Evolutionary conservation across 2,329 filamentous ascomycete species (phyloP).

Genomic region (Hypoxylon rubiginosum): DNA sequence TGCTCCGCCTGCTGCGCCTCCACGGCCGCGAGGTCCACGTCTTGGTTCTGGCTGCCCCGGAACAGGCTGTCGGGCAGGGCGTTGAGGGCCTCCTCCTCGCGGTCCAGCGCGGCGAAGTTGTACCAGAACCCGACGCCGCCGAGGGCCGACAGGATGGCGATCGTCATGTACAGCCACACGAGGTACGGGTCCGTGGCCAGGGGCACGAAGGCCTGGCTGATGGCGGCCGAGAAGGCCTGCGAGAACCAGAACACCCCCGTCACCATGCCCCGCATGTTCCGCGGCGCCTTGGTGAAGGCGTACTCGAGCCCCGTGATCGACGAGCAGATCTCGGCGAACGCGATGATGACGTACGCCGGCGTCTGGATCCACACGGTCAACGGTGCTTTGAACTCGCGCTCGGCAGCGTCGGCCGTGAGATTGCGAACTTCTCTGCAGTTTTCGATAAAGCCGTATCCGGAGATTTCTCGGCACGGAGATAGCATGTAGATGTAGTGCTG

Average conservation of each 20-base stretch:
- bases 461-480: slow-evolving; percentile 71
- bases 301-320: slow-evolving; percentile 76
- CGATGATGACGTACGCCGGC: slow-evolving; percentile 63
- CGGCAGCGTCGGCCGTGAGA: slow-evolving; percentile 33
- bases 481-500: slow-evolving; percentile 74
- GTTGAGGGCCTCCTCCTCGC: slow-evolving; percentile 76
- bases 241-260: slow-evolving; percentile 76
- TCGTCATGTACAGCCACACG: slow-evolving; percentile 79
- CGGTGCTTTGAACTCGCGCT: slow-evolving; percentile 50
- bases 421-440: slow-evolving; percentile 45
- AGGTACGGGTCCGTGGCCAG: slow-evolving; percentile 74
- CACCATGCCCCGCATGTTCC: slow-evolving; percentile 83
- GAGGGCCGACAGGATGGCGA: slow-evolving; percentile 74
- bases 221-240: slow-evolving; percentile 75
- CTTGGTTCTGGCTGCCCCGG: slow-evolving; percentile 45
- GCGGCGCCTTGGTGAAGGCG: slow-evolving; percentile 81
- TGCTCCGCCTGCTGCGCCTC: slow-evolving; percentile 46
- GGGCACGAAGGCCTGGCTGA: slow-evolving; percentile 73
- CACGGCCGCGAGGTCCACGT: slow-evolving; percentile 45
- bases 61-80: slow-evolving; percentile 59
- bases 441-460: slow-evolving; percentile 62
- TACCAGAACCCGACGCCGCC: slow-evolving; percentile 77
- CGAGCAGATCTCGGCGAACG: slow-evolving; percentile 63
- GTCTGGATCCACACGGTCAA: slow-evolving; percentile 76
- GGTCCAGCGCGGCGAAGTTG: slow-evolving; percentile 72